Percentiles rank a stretch among this genome's conserved stretches.
These are phyloP conservation scores for Naegleria lovaniensis DNA, from an alignment of 208 protist species.

Conservation along the genomic window DNA sequence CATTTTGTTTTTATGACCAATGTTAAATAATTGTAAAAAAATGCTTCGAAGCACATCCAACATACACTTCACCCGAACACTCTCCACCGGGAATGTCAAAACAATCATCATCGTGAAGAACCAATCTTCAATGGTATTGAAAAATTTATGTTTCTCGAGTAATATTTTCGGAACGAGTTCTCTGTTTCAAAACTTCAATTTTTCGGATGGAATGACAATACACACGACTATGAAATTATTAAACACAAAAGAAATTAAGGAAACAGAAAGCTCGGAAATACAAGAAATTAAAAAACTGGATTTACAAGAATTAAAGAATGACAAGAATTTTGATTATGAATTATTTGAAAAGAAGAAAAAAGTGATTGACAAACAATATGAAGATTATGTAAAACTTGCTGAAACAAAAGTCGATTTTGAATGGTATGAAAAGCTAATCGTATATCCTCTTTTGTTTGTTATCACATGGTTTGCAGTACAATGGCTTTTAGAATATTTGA, in stretches of 20 bases:
- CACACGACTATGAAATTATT: no score
- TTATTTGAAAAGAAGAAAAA: not conserved
- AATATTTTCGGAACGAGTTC: no score
- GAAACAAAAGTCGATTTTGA: not conserved
- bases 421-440: not conserved
- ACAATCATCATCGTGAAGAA: no score
- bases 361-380: not conserved
- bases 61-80: no score
- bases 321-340: not conserved
- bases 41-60: no score
- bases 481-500: not conserved
- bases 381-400: not conserved
- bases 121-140: no score
- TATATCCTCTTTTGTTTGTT: not conserved
- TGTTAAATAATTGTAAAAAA: no score
- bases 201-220: no score
- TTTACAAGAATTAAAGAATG: constrained; percentile 5
- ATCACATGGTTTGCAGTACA: not conserved
- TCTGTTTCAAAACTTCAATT: no score
- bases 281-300: not conserved
- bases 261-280: not conserved
- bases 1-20: no score
- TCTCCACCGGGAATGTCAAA: no score
- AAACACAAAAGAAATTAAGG: not conserved
- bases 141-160: no score